Base-by-base conservation (phyloP, 108 stramenopile genomes). In the Thalassiosira profunda region DNA sequence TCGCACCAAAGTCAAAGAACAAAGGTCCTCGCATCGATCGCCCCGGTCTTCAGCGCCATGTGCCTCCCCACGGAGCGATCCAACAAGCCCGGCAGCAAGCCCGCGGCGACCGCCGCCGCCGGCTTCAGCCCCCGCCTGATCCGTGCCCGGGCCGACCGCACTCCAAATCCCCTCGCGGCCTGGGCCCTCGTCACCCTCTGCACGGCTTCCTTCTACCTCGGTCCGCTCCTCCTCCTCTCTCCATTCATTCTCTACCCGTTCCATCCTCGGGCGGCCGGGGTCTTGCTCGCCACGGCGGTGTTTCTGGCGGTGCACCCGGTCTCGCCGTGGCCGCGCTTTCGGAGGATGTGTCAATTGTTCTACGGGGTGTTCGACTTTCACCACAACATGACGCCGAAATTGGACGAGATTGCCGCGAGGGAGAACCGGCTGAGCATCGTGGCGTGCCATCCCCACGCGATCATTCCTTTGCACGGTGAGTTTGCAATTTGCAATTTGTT, bases 381-480 rank as follows among this genome's bases (percentile, higher is more conserved):
- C 37, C 73, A 74, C 26, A 74, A 74, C 35, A 7, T 74, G 6
- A 49, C 45, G 4, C 49, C 38, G 21, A 23, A 25, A 26, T 21
- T 23, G 12, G 29, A 18, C 44, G 20, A 48, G 17, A 49, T 30
- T 21, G 25, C 45, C 14, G 23, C 25, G 15, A 46, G 58, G 30
- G 24, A 41, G 17, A 51, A 74, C 25, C 20, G 24, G 31, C 51
- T 74, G 35, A 18, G 30, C 14, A 74, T 72, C 41, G 25, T 35
- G 36, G 38, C 38, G 14, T 68, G 58, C 58, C 73, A 74, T 25
- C 73, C 73, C 37, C 73, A 74, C 52, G 73, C 63, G 28, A 64
- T 74, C 12, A 48, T 74, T 40, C 73, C 73, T 21, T 31, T 74
- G 18, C 73, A 74, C 28, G 66, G n/a, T n/a, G n/a, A n/a, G n/a